Evolutionary conservation across 2,329 filamentous ascomycete species (phyloP).

Genomic region (Exophiala sideris): DNA sequence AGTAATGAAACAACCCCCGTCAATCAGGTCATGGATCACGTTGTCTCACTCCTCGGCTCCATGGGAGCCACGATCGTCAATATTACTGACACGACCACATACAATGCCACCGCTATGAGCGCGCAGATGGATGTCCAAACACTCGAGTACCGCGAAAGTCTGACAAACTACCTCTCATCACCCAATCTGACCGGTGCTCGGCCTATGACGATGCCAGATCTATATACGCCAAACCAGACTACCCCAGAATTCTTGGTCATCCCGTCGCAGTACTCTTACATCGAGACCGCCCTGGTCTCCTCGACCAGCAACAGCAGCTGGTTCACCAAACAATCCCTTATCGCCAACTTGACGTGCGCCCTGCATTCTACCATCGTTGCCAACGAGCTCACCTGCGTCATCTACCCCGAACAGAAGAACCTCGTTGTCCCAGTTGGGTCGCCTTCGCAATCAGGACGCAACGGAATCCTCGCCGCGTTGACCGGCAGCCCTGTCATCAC

Average conservation of each 20-base stretch:
- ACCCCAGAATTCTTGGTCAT: slow-evolving; percentile 55
- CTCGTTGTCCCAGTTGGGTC: slow-evolving; percentile 59
- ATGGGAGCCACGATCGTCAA: slow-evolving; percentile 52
- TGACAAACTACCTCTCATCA: slow-evolving; percentile 55
- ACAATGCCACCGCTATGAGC: slow-evolving; percentile 52
- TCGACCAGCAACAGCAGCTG: slow-evolving; percentile 55
- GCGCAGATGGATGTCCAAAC: slow-evolving; percentile 56
- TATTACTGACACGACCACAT: slow-evolving; percentile 45
- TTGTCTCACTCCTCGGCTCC: slow-evolving; percentile 44
- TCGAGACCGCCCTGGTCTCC: slow-evolving; percentile 50
- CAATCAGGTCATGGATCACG: slow-evolving; percentile 50
- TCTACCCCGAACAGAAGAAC: slow-evolving; percentile 65
- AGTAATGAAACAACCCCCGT: slow-evolving; percentile 56
- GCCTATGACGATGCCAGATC: slow-evolving; percentile 32
- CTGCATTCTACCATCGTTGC: slow-evolving; percentile 51
- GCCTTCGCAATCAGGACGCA: slow-evolving; percentile 57
- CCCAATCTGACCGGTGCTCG: slow-evolving; percentile 42
- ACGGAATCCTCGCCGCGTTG: slow-evolving; percentile 55
- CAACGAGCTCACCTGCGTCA: slow-evolving; percentile 54
- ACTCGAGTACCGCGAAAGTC: slow-evolving; percentile 56
- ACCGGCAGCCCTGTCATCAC: slow-evolving; percentile 53
- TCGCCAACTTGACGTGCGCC: slow-evolving; percentile 51
- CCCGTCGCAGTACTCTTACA: slow-evolving; percentile 55
- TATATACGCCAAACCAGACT: slow-evolving; percentile 34
- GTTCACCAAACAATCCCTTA: slow-evolving; percentile 43